Percentiles rank a stretch among this genome's conserved stretches.
Conservation (phyloP, 2,329 filamentous ascomycete species). For the Westerdykella aurantiaca region DNA sequence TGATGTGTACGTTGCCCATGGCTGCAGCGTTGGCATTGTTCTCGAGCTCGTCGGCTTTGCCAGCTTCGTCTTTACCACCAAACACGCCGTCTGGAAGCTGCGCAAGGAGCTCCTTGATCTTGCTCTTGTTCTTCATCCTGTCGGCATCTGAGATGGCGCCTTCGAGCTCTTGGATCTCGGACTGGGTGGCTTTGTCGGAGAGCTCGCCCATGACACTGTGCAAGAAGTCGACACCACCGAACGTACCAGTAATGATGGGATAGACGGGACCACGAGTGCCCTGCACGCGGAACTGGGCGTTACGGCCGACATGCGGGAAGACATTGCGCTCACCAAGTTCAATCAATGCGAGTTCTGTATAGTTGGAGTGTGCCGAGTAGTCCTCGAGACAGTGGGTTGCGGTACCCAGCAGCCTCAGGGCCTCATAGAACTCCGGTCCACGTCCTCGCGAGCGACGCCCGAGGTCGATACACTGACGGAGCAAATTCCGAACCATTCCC, state of each 20-base stretch:
- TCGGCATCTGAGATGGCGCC: slow-evolving; percentile 63
- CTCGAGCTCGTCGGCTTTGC: slow-evolving; percentile 74
- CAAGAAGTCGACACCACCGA: slow-evolving; percentile 90
- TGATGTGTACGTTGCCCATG: slow-evolving; percentile 67
- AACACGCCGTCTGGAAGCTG: slow-evolving; percentile 78
- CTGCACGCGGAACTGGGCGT: slow-evolving; percentile 63
- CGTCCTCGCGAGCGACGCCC: slow-evolving; percentile 67
- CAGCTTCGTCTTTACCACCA: slow-evolving; percentile 66
- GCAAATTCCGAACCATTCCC: slow-evolving; percentile 66
- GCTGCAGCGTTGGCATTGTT: slow-evolving; percentile 67
- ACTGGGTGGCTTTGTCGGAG: slow-evolving; percentile 84
- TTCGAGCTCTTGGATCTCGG: slow-evolving; percentile 83
- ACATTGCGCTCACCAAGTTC: slow-evolving; percentile 75
- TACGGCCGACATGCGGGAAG: slow-evolving; percentile 79
- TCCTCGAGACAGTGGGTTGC: slow-evolving; percentile 85
- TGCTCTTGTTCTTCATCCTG: slow-evolving; percentile 62
- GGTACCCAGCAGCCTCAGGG: slow-evolving; percentile 78
- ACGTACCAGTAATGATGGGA: slow-evolving; percentile 83
- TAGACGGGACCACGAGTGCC: slow-evolving; percentile 65
- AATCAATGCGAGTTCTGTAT: slow-evolving; percentile 78
- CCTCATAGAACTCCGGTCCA: slow-evolving; percentile 78
- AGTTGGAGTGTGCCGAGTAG: slow-evolving; percentile 91
- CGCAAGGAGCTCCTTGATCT: slow-evolving; percentile 72
- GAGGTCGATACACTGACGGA: slow-evolving; percentile 70
- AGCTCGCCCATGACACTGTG: slow-evolving; percentile 77